Base-by-base conservation (phyloP, 2,329 filamentous ascomycete genomes). In the Fusarium chlamydosporum region DNA sequence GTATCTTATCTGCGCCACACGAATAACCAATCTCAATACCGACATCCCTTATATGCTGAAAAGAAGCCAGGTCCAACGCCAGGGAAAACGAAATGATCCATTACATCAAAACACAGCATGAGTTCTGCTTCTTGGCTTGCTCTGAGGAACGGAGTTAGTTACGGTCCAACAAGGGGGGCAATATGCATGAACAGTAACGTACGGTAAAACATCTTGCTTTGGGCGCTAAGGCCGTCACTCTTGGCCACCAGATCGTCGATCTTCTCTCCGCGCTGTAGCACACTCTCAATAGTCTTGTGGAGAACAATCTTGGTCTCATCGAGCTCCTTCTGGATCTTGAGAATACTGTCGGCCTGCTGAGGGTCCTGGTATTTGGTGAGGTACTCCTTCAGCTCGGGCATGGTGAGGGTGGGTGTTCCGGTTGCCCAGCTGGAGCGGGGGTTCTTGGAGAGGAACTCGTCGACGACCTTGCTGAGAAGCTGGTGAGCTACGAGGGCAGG, bases 121-220 rank as follows among this genome's bases (percentile, higher is more conserved):
- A 91, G 81, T 93, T 93, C 79, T 92, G 90, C 82, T 92, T 92
- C 85, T 93, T 93, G 76, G 91, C 91, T 85, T 90, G 82, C 79
- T 83, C 84, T 86, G 54, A 18, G 53, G 29, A 65, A 62, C 53
- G 5, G n/a, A 20, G 26, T 42, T 50, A 33, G 69, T 68, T 56
- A 16, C 9, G 16, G 43, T 41, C 7, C 12, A 18, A 18, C 15
- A 18, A 42, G 23, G 34, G 50, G 7, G 9, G 18, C 23, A 15
- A 10, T 53, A 43, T 31, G 16, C 23, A 64, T 58, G 56, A 50
- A 29, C 15, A 20, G 16, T 8, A 23, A 82, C 85, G 74, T 80
- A 91, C 91, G 93, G 80, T 98, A 98, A 80, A 99, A 99, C 91
- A 96, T 95, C 87, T 97, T 98, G 83, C 93, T 97, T 85, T 96